Percentiles rank a stretch among this genome's conserved stretches.
These are phyloP conservation scores for Rhododendron ferrugineum DNA, from an alignment of 148 eudicot species.

Conservation along the genomic window DNA sequence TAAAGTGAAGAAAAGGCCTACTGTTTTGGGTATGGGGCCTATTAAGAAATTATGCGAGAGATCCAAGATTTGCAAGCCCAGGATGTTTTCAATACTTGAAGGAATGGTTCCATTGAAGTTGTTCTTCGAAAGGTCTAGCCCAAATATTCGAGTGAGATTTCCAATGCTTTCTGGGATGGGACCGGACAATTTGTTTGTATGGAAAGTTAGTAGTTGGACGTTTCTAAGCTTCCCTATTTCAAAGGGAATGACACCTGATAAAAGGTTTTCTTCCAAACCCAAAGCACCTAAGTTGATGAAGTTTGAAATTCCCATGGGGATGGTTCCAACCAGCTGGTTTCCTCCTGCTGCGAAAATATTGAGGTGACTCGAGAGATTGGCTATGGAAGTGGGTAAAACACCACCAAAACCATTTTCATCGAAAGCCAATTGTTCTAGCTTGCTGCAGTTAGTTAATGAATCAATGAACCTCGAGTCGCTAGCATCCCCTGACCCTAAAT, in stretches of 20 bases:
- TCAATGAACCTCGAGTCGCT: background rate
- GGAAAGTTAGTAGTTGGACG: background rate
- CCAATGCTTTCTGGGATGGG: constrained; percentile 4
- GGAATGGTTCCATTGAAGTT: constrained; percentile 18
- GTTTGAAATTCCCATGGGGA: constrained; percentile 4
- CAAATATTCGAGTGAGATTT: constrained; percentile 12
- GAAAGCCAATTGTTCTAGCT: background rate
- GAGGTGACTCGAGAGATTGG: constrained; percentile 9
- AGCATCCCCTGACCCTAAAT: background rate
- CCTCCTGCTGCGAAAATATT: background rate
- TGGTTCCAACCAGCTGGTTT: background rate
- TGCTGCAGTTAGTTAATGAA: background rate
- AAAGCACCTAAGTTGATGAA: background rate
- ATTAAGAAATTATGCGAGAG: constrained; percentile 9
- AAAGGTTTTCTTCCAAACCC: background rate
- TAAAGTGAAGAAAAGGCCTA: background rate
- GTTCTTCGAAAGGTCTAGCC: background rate
- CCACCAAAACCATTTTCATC: background rate
- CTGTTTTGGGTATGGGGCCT: constrained; percentile 11
- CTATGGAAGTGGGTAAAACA: constrained; percentile 5
- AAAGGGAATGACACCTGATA: constrained; percentile 16
- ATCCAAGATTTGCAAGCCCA: background rate
- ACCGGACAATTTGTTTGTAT: background rate
- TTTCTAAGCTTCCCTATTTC: constrained; percentile 16
- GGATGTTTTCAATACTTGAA: constrained; percentile 7